Base-by-base conservation (phyloP, 2,329 filamentous ascomycete genomes). In the Stagonosporopsis chrysanthemi region DNA sequence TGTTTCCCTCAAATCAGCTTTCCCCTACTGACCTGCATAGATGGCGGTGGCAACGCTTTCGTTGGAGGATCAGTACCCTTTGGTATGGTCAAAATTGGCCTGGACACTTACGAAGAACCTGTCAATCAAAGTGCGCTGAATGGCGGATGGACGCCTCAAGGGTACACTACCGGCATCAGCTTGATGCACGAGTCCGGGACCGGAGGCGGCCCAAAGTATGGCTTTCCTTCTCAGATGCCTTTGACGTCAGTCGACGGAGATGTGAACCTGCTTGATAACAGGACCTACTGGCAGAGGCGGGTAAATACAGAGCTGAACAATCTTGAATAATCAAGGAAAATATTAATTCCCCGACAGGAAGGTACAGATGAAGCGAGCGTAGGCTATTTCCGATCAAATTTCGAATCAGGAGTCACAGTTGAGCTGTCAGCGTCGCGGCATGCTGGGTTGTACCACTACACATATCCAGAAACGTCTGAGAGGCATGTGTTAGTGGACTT, bases 401-500 rank as follows among this genome's bases (percentile, higher is more conserved):
- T 78, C 12, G 60, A 72, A 47, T 76, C 74, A 26, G 75, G 73
- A 14, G 53, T 78, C 6, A 67, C 58, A 12, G 65, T 77, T 14
- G 72, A 78, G 44, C 65, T 79, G 1, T 67, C 76, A 2, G 71
- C 75, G 4, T 71, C 72, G 9, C 64, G 74, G n/a, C 75, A 77
- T 52, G 71, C 75, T 33, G 76, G 75, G 6, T 46, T 78, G 2
- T 60, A 77, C 19, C 72, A 71, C 38, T 78, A 79, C 56, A 73
- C 67, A 0, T 78, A 69, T 29, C 79, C 81, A 0, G 51, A 63
- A 23, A 36, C 54, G n/a, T 58, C 75, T 2, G 75, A 76, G 5
- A 77, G 74, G 12, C 77, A 81, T 28, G 64, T 83, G 6, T 62
- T 83, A 2, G 76, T 82, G 0, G 81, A 83, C 56, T 67, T 81